These are phyloP conservation scores for Eucalyptus guilfoylei DNA, from an alignment of 345 rosid genomes.

Conservation along the genomic window DNA sequence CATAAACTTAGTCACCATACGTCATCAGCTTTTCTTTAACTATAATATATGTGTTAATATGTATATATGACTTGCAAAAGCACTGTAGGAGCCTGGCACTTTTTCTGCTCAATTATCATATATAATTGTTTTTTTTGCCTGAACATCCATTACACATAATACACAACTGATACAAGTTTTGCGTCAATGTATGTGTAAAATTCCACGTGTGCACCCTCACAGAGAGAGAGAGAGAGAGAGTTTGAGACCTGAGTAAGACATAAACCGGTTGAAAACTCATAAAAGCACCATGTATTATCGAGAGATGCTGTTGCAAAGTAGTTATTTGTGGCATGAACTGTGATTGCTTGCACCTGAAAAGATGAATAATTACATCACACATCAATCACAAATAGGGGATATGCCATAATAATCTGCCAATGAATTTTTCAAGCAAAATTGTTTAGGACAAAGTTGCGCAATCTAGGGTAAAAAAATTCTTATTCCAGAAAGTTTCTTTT, in stretches of 20 bases:
- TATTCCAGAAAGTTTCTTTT: background rate
- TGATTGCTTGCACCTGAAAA: slow-evolving; percentile 89
- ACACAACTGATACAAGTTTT: background rate
- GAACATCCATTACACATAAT: background rate
- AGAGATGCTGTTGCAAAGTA: slow-evolving; percentile 97
- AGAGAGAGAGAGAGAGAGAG: background rate
- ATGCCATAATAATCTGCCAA: background rate
- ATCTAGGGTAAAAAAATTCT: background rate
- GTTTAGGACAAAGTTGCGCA: background rate
- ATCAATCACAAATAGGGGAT: background rate
- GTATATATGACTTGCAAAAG: background rate
- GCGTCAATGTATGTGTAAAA: background rate
- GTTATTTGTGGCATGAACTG: slow-evolving; percentile 89
- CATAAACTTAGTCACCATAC: background rate
- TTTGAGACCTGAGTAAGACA: slow-evolving; percentile 74
- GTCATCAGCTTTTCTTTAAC: background rate
- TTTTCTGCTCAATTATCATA: background rate
- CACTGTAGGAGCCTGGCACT: background rate
- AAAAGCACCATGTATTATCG: slow-evolving; percentile 92
- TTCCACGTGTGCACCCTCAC: background rate
- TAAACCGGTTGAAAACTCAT: slow-evolving; percentile 75
- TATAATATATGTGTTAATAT: background rate
- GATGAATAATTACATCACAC: background rate
- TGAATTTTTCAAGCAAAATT: background rate
- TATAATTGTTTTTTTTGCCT: background rate